Evolutionary conservation across 495 filamentous ascomycete genomes (phyloP).

Genomic region (Halenospora varia): DNA sequence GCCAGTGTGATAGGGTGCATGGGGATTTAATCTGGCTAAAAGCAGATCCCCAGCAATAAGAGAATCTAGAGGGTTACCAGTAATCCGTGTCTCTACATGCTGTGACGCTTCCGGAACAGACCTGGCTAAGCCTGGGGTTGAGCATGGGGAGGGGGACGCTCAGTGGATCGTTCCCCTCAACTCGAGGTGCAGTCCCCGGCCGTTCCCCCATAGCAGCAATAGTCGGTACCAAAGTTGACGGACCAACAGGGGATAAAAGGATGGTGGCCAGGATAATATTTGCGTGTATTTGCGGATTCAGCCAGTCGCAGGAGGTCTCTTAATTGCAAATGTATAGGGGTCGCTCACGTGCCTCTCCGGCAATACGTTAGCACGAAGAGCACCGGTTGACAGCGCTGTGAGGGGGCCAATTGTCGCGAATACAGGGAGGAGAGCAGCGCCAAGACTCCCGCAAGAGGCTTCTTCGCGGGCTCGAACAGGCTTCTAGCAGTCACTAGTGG

Average conservation of each 20-base stretch:
- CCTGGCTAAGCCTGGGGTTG: background rate
- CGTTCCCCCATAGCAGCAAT: constrained; percentile 2
- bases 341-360: background rate
- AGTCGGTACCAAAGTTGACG: constrained; percentile 1
- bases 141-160: background rate
- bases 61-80: constrained; percentile 10
- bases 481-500: no score
- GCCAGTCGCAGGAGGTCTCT: background rate
- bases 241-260: background rate
- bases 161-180: constrained; percentile 1
- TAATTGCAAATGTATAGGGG: background rate
- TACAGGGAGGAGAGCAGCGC: no score
- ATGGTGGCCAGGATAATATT: background rate
- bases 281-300: background rate
- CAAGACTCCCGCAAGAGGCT: no score
- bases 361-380: background rate
- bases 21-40: constrained; percentile 9
- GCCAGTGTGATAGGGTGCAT: constrained; percentile 6
- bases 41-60: constrained; percentile 1
- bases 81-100: background rate
- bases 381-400: background rate
- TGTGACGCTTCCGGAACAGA: constrained; percentile 7
- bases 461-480: no score
- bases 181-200: background rate
- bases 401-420: no score